A percentile compares a stretch with the other conserved stretches of the same genome.
phyloP scores from a whole-genome alignment of 306 rosid species.

The Acmispon strigosus region DNA sequence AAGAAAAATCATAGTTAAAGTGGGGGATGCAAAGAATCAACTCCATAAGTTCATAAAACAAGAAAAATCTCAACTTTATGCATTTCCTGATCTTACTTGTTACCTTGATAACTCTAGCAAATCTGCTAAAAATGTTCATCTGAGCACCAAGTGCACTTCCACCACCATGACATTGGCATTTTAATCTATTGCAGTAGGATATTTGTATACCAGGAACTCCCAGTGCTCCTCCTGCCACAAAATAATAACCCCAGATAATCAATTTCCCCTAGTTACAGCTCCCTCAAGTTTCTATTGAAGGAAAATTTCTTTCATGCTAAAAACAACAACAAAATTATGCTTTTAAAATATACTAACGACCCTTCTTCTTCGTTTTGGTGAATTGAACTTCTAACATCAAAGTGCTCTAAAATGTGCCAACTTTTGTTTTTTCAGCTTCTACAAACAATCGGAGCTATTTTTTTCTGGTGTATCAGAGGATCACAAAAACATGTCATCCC shows the following conservation, averaged over 20 bases:
- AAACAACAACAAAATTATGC: not conserved
- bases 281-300: not conserved
- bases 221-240: not conserved
- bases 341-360: not conserved
- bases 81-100: not conserved
- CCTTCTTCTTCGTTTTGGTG: not conserved
- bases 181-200: not conserved
- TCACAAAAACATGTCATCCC: not conserved
- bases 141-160: slow-evolving; percentile 60
- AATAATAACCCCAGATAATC: not conserved
- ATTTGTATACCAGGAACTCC: slow-evolving; percentile 5
- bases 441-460: not conserved
- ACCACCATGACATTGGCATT: slow-evolving; percentile 22
- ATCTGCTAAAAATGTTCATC: slow-evolving; percentile 64
- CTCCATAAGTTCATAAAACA: not conserved
- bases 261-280: not conserved
- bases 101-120: slow-evolving; percentile 71
- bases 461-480: not conserved
- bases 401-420: not conserved
- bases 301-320: not conserved
- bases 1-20: not conserved
- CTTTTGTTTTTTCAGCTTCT: not conserved
- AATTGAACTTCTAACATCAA: not conserved
- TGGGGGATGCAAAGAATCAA: not conserved
- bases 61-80: not conserved